A percentile compares a stretch with the other conserved stretches of the same genome.
Evolutionary conservation across 2,329 filamentous ascomycete genomes (phyloP).

Genomic region (Pyrenophora teres): DNA sequence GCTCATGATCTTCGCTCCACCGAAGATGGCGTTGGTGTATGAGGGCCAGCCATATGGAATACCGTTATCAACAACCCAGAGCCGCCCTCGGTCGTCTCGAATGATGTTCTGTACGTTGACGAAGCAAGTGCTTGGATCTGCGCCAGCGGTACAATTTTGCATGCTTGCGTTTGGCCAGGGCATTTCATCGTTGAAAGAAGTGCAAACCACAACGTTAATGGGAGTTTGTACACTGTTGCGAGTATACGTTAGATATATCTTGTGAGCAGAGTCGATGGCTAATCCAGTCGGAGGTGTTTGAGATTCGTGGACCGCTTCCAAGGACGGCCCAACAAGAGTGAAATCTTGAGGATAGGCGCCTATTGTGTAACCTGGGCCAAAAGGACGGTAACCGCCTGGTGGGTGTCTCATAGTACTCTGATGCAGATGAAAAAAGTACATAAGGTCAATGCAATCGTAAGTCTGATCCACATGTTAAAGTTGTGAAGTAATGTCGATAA

Average conservation of each 20-base stretch:
- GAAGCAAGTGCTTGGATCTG: conserved; percentile 51
- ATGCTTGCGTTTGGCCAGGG: conserved; percentile 50
- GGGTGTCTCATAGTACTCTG: conserved; percentile 17
- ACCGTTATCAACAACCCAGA: conserved; percentile 52
- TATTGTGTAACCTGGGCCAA: conserved; percentile 17
- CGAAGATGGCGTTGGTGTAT: conserved; percentile 32
- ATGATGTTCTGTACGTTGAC: conserved; percentile 55
- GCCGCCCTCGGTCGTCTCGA: conserved; percentile 45
- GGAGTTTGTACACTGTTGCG: conserved; percentile 46
- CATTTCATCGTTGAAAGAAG: conserved; percentile 45
- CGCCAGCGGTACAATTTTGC: conserved; percentile 47
- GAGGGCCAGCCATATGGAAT: conserved; percentile 38
- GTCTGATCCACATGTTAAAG: too few relatives aligned
- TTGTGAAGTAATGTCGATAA: too few relatives aligned
- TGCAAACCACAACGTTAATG: conserved; percentile 48
- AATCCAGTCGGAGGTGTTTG: conserved; percentile 47
- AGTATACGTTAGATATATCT: conserved; percentile 51
- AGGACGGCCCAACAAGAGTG: conserved; percentile 41
- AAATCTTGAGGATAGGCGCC: conserved; percentile 44
- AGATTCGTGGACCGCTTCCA: conserved; percentile 49
- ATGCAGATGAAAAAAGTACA: background rate
- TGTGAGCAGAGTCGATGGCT: conserved; percentile 45
- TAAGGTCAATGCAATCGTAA: background rate
- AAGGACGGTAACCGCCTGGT: conserved; percentile 15
- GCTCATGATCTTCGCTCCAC: conserved; percentile 51